Conservation (phyloP, 2,329 filamentous ascomycete genomes). For the Thielaviopsis ethacetica region DNA sequence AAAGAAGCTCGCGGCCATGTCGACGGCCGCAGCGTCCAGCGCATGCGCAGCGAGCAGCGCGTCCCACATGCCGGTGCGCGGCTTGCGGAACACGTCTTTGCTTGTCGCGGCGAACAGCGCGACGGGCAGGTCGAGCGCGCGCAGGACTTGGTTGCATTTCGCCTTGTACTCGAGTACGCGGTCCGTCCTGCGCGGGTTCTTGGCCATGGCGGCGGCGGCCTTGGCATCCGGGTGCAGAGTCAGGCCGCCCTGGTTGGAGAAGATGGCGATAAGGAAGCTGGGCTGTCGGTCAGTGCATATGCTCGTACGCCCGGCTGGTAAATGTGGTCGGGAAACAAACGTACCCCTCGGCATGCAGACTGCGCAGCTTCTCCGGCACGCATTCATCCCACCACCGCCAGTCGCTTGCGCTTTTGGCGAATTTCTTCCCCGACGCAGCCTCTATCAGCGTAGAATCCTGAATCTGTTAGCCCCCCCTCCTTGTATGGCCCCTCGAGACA, state of each 20-base stretch:
- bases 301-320: conserved; percentile 5
- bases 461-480: background rate
- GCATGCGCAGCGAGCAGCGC: conserved; percentile 42
- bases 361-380: conserved; percentile 50
- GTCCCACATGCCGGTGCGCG: conserved; percentile 76
- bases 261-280: conserved; percentile 58
- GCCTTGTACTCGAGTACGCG: conserved; percentile 68
- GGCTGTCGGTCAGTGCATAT: background rate
- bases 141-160: conserved; percentile 55
- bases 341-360: conserved; percentile 55
- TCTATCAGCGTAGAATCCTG: conserved; percentile 78
- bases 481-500: background rate
- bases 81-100: conserved; percentile 73
- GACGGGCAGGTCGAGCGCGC: conserved; percentile 56
- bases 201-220: conserved; percentile 46
- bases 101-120: conserved; percentile 74
- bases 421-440: conserved; percentile 66
- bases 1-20: conserved; percentile 59
- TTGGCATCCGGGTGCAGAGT: conserved; percentile 61
- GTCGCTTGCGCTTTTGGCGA: conserved; percentile 52
- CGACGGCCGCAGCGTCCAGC: conserved; percentile 40
- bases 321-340: conserved; percentile 10
- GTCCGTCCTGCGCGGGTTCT: conserved; percentile 41
- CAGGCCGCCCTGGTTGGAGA: conserved; percentile 83
- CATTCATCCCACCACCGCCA: conserved; percentile 86